Evolutionary conservation across 139 green algal species (phyloP).

Genomic region (Pleodorina starrii): DNA sequence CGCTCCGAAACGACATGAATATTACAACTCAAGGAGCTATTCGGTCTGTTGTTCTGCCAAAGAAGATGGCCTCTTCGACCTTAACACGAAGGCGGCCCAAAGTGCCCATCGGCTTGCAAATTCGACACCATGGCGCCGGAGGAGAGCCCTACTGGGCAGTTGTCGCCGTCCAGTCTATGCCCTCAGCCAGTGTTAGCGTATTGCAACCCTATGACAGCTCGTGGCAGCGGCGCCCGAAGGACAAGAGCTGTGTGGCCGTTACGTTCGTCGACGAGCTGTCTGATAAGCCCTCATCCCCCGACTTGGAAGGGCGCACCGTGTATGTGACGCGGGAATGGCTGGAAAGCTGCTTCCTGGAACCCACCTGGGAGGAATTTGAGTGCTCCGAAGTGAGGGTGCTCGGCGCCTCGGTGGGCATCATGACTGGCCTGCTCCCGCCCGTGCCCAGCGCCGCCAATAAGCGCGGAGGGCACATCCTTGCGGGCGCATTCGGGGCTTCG

Average conservation of each 20-base stretch:
- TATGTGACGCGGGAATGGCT: constrained; percentile 5
- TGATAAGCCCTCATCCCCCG: background rate
- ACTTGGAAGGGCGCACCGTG: background rate
- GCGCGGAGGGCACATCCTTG: too few species aligned
- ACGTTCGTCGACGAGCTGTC: constrained; percentile 26
- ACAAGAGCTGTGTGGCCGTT: background rate
- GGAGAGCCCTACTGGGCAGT: background rate
- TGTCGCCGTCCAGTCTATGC: background rate
- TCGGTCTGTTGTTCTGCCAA: background rate
- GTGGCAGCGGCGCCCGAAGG: background rate
- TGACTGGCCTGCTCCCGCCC: background rate
- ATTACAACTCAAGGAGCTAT: background rate
- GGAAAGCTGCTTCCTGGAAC: background rate
- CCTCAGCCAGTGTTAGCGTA: background rate
- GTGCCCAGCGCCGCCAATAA: too few species aligned
- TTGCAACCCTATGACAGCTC: background rate
- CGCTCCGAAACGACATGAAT: background rate
- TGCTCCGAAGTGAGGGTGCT: background rate
- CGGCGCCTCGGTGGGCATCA: background rate
- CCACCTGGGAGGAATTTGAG: background rate
- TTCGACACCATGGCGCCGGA: background rate
- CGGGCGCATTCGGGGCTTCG: too few species aligned
- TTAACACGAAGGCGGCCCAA: background rate
- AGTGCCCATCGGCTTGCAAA: background rate
- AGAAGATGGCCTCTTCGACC: too few species aligned